Percentiles rank a stretch among this genome's conserved stretches.
Evolutionary conservation across 1,284 basidiomycete species (phyloP).

Genomic region (Salmacisia buchloeana): DNA sequence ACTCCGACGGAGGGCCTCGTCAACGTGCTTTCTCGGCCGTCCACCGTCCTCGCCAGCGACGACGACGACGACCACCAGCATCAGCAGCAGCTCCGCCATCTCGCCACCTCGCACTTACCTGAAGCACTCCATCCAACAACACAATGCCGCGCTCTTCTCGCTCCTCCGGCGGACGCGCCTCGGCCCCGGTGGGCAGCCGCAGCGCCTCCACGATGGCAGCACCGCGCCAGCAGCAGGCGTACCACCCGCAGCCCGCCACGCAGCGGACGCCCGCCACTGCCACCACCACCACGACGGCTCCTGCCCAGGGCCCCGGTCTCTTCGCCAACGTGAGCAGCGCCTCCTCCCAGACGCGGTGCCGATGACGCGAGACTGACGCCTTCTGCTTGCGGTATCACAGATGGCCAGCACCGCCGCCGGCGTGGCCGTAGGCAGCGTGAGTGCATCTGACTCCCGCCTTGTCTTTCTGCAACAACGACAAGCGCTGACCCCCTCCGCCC

Average conservation of each 20-base stretch:
- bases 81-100: background rate
- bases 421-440: slow-evolving; percentile 66
- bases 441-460: slow-evolving; percentile 41
- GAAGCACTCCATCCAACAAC: background rate
- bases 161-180: slow-evolving; percentile 29
- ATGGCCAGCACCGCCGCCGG: slow-evolving; percentile 86
- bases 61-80: slow-evolving; percentile 14
- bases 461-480: background rate
- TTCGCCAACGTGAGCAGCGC: slow-evolving; percentile 34
- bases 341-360: too few species aligned
- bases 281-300: slow-evolving; percentile 15
- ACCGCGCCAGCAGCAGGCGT: slow-evolving; percentile 10
- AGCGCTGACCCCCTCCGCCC: background rate
- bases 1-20: too few species aligned
- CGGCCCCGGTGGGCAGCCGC: slow-evolving; percentile 40
- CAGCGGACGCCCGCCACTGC: slow-evolving; percentile 9
- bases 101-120: background rate
- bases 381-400: slow-evolving; percentile 12
- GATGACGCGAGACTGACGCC: too few species aligned
- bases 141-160: slow-evolving; percentile 47
- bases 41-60: too few species aligned
- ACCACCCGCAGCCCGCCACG: slow-evolving; percentile 20
- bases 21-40: too few species aligned
- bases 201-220: slow-evolving; percentile 47
- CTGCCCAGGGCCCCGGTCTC: slow-evolving; percentile 34